Evolutionary conservation across 2,329 filamentous ascomycete genomes (phyloP).

Genomic region (Nemania serpens): DNA sequence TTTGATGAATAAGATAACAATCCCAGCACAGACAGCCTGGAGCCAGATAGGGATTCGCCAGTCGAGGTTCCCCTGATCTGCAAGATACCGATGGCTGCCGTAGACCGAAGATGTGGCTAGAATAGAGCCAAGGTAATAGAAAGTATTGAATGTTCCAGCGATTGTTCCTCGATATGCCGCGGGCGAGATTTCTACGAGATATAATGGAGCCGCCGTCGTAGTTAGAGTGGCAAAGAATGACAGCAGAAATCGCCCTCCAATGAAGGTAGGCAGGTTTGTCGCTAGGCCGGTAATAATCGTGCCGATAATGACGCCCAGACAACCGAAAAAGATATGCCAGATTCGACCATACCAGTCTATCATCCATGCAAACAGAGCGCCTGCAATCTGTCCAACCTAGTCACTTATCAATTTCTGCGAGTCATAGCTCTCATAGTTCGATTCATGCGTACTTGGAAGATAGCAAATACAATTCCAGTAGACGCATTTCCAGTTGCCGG

Average conservation of each 20-base stretch:
- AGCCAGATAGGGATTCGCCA: conserved; percentile 44
- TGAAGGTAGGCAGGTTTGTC: conserved; percentile 51
- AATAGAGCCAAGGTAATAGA: conserved; percentile 46
- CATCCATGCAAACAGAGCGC: conserved; percentile 49
- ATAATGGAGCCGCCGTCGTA: conserved; percentile 61
- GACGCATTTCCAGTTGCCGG: conserved; percentile 43
- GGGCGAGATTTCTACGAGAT: conserved; percentile 64
- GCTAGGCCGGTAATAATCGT: conserved; percentile 55
- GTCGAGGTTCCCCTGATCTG: conserved; percentile 36
- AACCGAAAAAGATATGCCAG: conserved; percentile 51
- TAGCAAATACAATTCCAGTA: conserved; percentile 51
- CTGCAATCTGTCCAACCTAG: conserved; percentile 49
- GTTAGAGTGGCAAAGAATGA: conserved; percentile 61
- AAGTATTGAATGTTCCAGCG: conserved; percentile 57
- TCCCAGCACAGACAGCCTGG: conserved; percentile 41
- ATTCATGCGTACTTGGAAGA: conserved; percentile 42
- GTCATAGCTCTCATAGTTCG: too few species aligned
- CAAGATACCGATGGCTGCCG: conserved; percentile 38
- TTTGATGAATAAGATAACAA: conserved; percentile 40
- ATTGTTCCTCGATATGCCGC: conserved; percentile 62
- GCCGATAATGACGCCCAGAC: conserved; percentile 54
- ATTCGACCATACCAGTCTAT: conserved; percentile 51
- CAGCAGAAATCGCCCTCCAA: conserved; percentile 55
- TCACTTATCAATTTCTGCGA: conserved; percentile 13
- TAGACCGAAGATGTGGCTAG: conserved; percentile 42